phyloP scores from a whole-genome alignment of 202 grass and related monocot species.

The Schoenoplectus tabernaemontani region DNA sequence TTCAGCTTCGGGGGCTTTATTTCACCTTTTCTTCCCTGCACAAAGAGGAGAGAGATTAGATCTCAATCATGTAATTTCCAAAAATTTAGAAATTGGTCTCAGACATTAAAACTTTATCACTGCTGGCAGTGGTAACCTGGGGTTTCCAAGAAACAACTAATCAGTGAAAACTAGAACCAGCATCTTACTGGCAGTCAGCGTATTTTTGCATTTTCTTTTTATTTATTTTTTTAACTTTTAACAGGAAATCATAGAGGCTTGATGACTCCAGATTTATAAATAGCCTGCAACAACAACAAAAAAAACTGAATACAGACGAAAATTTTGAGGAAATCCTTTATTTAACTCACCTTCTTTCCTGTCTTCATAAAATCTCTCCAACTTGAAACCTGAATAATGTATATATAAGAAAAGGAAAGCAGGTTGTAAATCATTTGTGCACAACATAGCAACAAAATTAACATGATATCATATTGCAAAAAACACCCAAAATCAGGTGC shows the following conservation, averaged over 20 bases:
- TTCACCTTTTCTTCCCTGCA: slow-evolving; percentile 80
- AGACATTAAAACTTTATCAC: neutral
- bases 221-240: neutral
- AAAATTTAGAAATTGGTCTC: neutral
- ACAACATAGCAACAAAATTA: slow-evolving; percentile 9
- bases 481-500: neutral
- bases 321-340: neutral
- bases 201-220: neutral
- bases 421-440: neutral
- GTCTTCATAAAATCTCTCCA: slow-evolving; percentile 99
- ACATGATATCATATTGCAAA: neutral
- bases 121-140: neutral
- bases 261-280: neutral
- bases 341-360: slow-evolving; percentile 78
- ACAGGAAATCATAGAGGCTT: neutral
- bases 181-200: neutral
- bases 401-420: slow-evolving; percentile 1
- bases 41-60: slow-evolving; percentile 3
- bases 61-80: neutral
- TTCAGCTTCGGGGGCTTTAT: slow-evolving; percentile 87
- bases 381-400: slow-evolving; percentile 69
- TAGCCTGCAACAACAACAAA: neutral
- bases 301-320: neutral
- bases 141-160: neutral
- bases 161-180: neutral